Evolutionary conservation across 257 asterid genomes (phyloP).

Genomic region (Solanum dulcamara): DNA sequence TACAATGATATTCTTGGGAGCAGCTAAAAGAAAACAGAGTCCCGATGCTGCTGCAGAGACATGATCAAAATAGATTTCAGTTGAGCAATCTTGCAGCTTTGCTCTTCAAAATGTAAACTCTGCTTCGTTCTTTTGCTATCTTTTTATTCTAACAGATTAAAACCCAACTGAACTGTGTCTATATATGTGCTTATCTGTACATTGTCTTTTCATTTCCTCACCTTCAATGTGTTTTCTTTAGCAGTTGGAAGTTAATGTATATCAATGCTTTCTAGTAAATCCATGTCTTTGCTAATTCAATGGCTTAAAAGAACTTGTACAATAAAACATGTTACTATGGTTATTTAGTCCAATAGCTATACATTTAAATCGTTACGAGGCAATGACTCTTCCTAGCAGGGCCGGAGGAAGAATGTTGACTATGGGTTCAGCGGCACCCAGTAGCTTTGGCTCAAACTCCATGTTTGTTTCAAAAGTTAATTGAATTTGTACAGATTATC

Average conservation of each 20-base stretch:
- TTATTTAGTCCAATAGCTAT: background rate
- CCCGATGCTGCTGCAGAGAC: background rate
- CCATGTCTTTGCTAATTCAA: background rate
- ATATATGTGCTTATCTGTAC: background rate
- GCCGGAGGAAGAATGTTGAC: background rate
- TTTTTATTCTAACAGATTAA: slow-evolving; percentile 1
- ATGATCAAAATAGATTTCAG: background rate
- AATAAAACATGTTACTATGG: background rate
- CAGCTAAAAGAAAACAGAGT: slow-evolving; percentile 20
- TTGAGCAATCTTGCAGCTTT: background rate
- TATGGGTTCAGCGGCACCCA: background rate
- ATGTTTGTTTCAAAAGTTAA: background rate
- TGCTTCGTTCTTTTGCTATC: background rate
- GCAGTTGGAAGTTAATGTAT: background rate
- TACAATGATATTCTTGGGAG: slow-evolving; percentile 55
- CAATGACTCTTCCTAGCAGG: background rate
- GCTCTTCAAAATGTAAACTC: background rate
- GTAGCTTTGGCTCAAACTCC: background rate
- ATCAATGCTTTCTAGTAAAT: background rate
- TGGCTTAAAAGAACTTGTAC: background rate
- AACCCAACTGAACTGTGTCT: background rate
- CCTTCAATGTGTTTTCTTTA: background rate
- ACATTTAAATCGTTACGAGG: background rate
- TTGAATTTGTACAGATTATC: background rate
- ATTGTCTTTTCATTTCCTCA: background rate